phyloP scores from a whole-genome alignment of 1,139 yeast species.

The Suhomyces guaymorum region DNA sequence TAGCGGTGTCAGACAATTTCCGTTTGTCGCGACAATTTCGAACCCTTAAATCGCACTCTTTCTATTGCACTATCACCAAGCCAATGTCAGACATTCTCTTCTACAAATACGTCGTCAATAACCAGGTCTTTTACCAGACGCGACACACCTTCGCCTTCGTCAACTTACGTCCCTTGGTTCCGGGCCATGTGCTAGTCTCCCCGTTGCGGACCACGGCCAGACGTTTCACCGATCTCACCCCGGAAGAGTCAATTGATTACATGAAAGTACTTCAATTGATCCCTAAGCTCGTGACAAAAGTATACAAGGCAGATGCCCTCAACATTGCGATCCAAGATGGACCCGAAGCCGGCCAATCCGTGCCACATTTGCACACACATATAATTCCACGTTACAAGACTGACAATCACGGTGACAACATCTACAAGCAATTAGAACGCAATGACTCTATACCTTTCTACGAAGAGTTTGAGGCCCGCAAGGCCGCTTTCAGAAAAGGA shows the following conservation, averaged over 20 bases:
- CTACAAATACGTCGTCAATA: slow-evolving; percentile 57
- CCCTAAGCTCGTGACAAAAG: slow-evolving; percentile 60
- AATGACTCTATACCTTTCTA: slow-evolving; percentile 34
- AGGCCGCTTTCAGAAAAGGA: slow-evolving; percentile 19
- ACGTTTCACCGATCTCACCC: slow-evolving; percentile 64
- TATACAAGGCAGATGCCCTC: slow-evolving; percentile 75
- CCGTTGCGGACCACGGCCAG: slow-evolving; percentile 64
- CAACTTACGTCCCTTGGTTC: slow-evolving; percentile 83
- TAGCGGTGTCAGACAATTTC: too few relatives aligned
- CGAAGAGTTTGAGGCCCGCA: slow-evolving; percentile 35
- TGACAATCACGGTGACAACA: slow-evolving; percentile 70
- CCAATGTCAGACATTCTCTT: slow-evolving; percentile 34
- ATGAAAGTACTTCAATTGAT: slow-evolving; percentile 75
- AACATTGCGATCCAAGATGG: slow-evolving; percentile 96
- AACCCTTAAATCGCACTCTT: too few relatives aligned
- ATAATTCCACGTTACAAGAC: slow-evolving; percentile 73
- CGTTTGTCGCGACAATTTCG: too few relatives aligned
- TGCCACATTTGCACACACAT: slow-evolving; percentile 93
- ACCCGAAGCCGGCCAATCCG: slow-evolving; percentile 90
- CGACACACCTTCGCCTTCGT: slow-evolving; percentile 77
- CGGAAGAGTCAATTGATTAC: slow-evolving; percentile 75
- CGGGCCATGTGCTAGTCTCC: slow-evolving; percentile 89
- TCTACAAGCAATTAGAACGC: slow-evolving; percentile 62
- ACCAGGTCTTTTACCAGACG: slow-evolving; percentile 62
- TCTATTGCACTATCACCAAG: not conserved